These are phyloP conservation scores for Digitaria exilis DNA, from an alignment of 202 grass and related monocot genomes.

Conservation along the genomic window DNA sequence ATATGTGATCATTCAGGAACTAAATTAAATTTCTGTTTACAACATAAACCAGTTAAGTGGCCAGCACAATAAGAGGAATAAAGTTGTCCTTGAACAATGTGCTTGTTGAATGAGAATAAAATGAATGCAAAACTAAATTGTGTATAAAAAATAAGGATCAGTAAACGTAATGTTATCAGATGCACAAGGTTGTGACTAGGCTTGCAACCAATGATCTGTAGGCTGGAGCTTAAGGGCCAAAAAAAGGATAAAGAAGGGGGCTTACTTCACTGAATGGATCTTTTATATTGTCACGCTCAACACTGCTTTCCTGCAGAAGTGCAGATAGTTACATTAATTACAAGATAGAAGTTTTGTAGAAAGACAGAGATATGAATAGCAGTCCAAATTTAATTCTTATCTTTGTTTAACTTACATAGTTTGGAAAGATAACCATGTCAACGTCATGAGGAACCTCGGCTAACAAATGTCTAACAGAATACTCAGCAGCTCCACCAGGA, in stretches of 20 bases:
- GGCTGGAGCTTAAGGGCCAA: not conserved
- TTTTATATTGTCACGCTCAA: constrained; percentile 80
- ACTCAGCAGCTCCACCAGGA: constrained; percentile 73
- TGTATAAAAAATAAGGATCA: not conserved
- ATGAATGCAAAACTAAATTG: not conserved
- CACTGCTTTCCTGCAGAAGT: constrained; percentile 88
- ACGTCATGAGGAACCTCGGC: constrained; percentile 64
- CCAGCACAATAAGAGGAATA: not conserved
- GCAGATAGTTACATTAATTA: constrained; percentile 11
- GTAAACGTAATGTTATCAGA: not conserved
- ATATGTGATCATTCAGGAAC: not conserved
- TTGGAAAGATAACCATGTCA: constrained; percentile 98
- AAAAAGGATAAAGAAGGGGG: not conserved
- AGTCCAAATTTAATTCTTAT: constrained; percentile 15
- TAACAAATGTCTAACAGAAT: constrained; percentile 74
- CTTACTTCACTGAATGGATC: constrained; percentile 91
- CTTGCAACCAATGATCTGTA: not conserved
- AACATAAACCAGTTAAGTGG: not conserved
- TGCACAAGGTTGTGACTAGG: not conserved
- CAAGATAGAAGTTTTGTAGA: not conserved
- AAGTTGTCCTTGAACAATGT: not conserved
- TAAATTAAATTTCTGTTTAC: not conserved
- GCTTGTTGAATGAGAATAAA: constrained; percentile 2
- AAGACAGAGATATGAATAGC: not conserved
- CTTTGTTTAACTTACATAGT: constrained; percentile 76